Percentiles rank a stretch among this genome's conserved stretches.
These are phyloP conservation scores for Epichloe hybrida DNA, from an alignment of 2,329 filamentous ascomycete species.

Conservation along the genomic window DNA sequence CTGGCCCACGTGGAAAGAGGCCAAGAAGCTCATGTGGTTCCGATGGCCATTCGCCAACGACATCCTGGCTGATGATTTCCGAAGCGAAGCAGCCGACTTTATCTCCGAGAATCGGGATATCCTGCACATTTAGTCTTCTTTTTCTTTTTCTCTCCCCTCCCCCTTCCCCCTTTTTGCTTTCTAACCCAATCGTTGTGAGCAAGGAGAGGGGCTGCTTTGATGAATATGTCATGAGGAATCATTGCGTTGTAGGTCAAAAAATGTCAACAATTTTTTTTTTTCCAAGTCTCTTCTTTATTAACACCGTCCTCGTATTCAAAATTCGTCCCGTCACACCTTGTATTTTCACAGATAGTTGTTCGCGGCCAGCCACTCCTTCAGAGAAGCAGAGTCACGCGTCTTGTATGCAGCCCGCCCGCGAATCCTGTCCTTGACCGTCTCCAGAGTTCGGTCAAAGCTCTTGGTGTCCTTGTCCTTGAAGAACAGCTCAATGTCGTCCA, in stretches of 20 bases:
- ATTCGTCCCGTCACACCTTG: neutral
- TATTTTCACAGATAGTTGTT: slow-evolving; percentile 28
- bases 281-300: neutral
- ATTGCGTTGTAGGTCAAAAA: neutral
- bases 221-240: neutral
- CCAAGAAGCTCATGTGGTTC: slow-evolving; percentile 37
- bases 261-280: too few species aligned
- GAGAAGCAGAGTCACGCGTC: slow-evolving; percentile 55
- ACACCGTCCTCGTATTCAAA: neutral
- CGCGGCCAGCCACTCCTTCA: slow-evolving; percentile 66
- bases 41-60: slow-evolving; percentile 17
- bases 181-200: too few species aligned
- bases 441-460: slow-evolving; percentile 74
- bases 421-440: slow-evolving; percentile 76
- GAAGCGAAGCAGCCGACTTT: slow-evolving; percentile 16
- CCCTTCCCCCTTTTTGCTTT: too few species aligned
- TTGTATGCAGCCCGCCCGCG: slow-evolving; percentile 72
- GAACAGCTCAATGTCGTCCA: slow-evolving; percentile 70
- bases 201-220: neutral
- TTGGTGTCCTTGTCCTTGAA: slow-evolving; percentile 77
- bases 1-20: slow-evolving; percentile 30
- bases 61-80: slow-evolving; percentile 25
- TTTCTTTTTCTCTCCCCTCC: too few species aligned
- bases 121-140: slow-evolving; percentile 12
- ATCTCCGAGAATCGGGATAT: slow-evolving; percentile 13